Conservation (phyloP, 495 filamentous ascomycete genomes). For the Lasiosphaeris hirsuta region DNA sequence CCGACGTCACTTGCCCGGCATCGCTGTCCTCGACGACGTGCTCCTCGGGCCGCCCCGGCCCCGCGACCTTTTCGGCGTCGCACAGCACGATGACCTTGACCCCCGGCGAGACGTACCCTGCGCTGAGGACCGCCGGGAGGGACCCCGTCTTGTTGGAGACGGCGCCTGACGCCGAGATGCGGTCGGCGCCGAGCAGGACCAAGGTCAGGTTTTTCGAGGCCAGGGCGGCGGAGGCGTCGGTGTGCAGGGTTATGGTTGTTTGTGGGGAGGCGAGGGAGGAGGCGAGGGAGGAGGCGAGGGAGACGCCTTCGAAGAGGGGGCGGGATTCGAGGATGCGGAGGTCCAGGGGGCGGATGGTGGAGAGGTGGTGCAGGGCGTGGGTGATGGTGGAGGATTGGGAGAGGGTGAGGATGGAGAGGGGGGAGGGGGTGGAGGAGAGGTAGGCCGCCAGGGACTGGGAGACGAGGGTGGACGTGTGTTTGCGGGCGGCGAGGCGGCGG, state of each 20-base stretch:
- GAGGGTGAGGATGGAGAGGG: conserved; percentile 48
- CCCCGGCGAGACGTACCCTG: conserved; percentile 36
- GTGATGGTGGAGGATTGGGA: conserved; percentile 61
- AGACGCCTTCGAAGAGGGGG: conserved; percentile 62
- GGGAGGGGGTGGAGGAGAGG: conserved; percentile 11
- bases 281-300: conserved; percentile 48
- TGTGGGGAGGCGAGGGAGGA: conserved; percentile 24
- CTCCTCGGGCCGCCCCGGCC: conserved; percentile 30
- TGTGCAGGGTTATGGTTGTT: conserved; percentile 46
- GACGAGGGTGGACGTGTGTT: conserved; percentile 19
- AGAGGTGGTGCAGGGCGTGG: conserved; percentile 25
- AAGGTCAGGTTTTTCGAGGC: conserved; percentile 48
- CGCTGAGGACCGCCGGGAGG: conserved; percentile 51
- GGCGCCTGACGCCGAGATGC: conserved; percentile 52
- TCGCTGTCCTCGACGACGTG: conserved; percentile 49
- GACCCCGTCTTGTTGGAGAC: conserved; percentile 68
- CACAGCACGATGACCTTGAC: conserved; percentile 53
- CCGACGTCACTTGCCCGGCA: conserved; percentile 40
- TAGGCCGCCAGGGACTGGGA: conserved; percentile 1
- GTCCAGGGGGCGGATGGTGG: conserved; percentile 38
- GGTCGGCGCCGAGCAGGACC: conserved; percentile 61
- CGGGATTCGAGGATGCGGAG: conserved; percentile 63
- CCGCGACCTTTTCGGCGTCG: conserved; percentile 59
- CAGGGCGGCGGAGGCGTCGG: conserved; percentile 58
- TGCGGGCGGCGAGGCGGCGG: conserved; percentile 54